Percentiles rank a stretch among this genome's conserved stretches.
phyloP scores from a whole-genome alignment of 768 basidiomycete genomes.

The Serpula lacrymans region DNA sequence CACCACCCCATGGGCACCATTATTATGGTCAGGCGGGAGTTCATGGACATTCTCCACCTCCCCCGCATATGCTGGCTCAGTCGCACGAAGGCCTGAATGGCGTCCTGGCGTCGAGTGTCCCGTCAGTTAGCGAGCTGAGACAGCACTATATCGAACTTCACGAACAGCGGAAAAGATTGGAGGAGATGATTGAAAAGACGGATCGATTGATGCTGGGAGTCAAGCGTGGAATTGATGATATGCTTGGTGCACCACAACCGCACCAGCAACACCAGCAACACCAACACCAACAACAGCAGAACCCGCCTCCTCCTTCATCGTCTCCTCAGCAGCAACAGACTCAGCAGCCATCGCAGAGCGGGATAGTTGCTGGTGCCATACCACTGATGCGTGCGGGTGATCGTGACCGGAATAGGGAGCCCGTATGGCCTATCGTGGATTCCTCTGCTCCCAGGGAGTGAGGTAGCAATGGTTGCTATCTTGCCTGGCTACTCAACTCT shows the following conservation, averaged over 20 bases:
- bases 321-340: constrained; percentile 14
- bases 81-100: constrained; percentile 27
- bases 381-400: constrained; percentile 22
- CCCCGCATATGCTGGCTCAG: constrained; percentile 4
- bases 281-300: constrained; percentile 1
- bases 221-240: constrained; percentile 74
- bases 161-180: constrained; percentile 59
- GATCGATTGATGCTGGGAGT: constrained; percentile 69
- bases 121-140: constrained; percentile 61
- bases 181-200: constrained; percentile 75
- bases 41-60: constrained; percentile 34
- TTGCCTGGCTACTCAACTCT: neutral
- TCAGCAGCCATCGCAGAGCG: constrained; percentile 18
- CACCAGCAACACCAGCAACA: constrained; percentile 22
- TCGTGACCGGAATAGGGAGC: constrained; percentile 26
- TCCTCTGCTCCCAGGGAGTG: constrained; percentile 25
- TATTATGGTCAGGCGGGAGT: constrained; percentile 35
- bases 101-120: constrained; percentile 25
- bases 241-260: constrained; percentile 40
- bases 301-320: neutral
- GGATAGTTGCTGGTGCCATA: constrained; percentile 8
- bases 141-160: constrained; percentile 65
- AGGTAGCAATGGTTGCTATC: constrained; percentile 2
- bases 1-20: constrained; percentile 33
- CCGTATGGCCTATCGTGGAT: constrained; percentile 26